Evolutionary conservation across 768 basidiomycete genomes (phyloP), one percentile per base, ranked within the genome.

Genomic region (Lactarius indigo): DNA sequence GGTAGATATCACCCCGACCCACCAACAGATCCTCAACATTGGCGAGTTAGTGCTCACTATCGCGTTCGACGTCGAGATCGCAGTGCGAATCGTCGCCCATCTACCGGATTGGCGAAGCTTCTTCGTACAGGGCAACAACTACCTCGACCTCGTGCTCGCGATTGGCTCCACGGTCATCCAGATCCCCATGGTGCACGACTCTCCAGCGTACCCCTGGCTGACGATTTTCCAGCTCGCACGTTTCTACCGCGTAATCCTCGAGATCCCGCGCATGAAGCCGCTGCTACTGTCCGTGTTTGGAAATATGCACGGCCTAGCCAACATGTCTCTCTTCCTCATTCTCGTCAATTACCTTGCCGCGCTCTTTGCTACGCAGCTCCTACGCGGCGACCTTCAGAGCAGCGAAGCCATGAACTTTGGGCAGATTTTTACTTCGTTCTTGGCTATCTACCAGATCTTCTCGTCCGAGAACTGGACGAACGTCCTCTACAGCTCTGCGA

Each of bases 401-500:
- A 79, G 78, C 54, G 69, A 76, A 17, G 75, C 81, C 1, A 85
- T 92, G 79, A 91, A 89, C 70, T 98, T 94, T 74, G 87, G 88
- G 8, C 85, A 93, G 72, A 77, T 94, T 10, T 96, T 86, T 79
- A 93, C 91, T 72, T 80, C 92, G 0, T 98, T 96, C 74, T 76
- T 97, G 28, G 92, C 86, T 0, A 82, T 95, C 72, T 98, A 96
- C 74, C 84, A 96, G 76, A 81, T 98, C 1, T 91, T 94, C 77
- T 93, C 94, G 0, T 92, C 92, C 0, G 96, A 98, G 77, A 94
- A 97, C 75, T 98, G 96, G 95, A 87, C 89, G n/a, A 79, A 84
- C 68, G 81, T 92, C 8, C 73, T 93, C 44, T 92, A 92, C 71
- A 76, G 74, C 9, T 82, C 88, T 6, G 83, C 87, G 0, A 74